Percentiles rank a stretch among this genome's conserved stretches.
These are phyloP conservation scores for Starmerella sirachaensis DNA, from an alignment of 805 yeast species.

Conservation along the genomic window DNA sequence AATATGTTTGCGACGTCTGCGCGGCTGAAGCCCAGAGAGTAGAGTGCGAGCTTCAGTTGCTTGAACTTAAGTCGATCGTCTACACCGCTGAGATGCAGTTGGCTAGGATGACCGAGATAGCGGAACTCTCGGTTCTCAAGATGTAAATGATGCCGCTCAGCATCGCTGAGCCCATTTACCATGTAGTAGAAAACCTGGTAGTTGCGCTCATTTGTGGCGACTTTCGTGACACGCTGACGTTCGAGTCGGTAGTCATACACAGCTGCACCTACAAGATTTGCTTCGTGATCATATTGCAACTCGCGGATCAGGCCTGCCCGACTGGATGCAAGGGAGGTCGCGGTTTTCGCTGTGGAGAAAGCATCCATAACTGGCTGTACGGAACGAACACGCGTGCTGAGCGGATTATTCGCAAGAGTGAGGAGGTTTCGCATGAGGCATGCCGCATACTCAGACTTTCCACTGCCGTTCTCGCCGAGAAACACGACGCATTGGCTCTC, in stretches of 20 bases:
- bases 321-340: slow-evolving; percentile 31
- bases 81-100: slow-evolving; percentile 32
- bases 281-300: slow-evolving; percentile 38
- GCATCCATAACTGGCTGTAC: slow-evolving; percentile 31
- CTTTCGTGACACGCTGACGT: slow-evolving; percentile 41
- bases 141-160: slow-evolving; percentile 33
- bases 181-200: slow-evolving; percentile 50
- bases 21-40: slow-evolving; percentile 37
- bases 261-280: slow-evolving; percentile 41
- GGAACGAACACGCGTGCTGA: slow-evolving; percentile 27
- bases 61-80: slow-evolving; percentile 41
- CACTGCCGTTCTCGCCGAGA: slow-evolving; percentile 33
- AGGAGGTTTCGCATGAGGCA: slow-evolving; percentile 26
- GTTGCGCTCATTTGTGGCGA: slow-evolving; percentile 42
- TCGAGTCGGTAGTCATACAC: slow-evolving; percentile 46
- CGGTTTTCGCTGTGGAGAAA: slow-evolving; percentile 32
- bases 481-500: slow-evolving; percentile 32
- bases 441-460: slow-evolving; percentile 31
- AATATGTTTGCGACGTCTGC: slow-evolving; percentile 40
- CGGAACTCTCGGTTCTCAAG: slow-evolving; percentile 30
- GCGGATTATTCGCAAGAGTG: slow-evolving; percentile 29
- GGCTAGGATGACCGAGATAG: slow-evolving; percentile 36
- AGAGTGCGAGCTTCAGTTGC: slow-evolving; percentile 38
- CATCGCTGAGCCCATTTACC: slow-evolving; percentile 37
- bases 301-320: slow-evolving; percentile 46